These are phyloP conservation scores for Taphrina flavorubra DNA, from an alignment of 1,139 yeast genomes.

Conservation along the genomic window DNA sequence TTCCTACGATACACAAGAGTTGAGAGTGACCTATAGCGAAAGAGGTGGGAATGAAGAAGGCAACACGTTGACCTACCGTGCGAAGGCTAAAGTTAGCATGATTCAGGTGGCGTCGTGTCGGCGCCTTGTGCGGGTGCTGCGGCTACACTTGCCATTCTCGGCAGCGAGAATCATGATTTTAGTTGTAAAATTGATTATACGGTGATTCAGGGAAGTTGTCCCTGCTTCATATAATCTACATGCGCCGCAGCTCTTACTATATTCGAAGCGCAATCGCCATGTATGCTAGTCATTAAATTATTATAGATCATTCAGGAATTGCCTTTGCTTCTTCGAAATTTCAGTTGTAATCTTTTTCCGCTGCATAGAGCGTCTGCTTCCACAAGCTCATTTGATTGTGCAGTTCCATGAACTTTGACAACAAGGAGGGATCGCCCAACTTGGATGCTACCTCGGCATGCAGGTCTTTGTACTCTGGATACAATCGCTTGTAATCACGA, in stretches of 20 bases:
- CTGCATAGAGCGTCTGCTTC: constrained; percentile 33
- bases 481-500: constrained; percentile 26
- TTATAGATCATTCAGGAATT: not conserved
- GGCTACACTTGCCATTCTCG: no score
- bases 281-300: constrained; percentile 5
- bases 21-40: no score
- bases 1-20: no score
- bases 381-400: constrained; percentile 36
- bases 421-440: constrained; percentile 22
- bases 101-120: not conserved
- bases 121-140: no score
- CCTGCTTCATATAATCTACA: no score
- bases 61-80: no score
- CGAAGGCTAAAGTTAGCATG: not conserved
- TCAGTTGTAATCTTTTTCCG: constrained; percentile 12
- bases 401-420: constrained; percentile 33
- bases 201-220: no score
- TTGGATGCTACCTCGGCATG: constrained; percentile 25
- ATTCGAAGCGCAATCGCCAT: constrained; percentile 7
- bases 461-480: constrained; percentile 30
- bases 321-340: not conserved
- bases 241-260: constrained; percentile 7
- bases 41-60: no score
- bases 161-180: no score
- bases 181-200: no score